These are phyloP conservation scores for Lichtheimia hyalospora DNA, from an alignment of 371 early-diverging fungal genomes.

Conservation along the genomic window DNA sequence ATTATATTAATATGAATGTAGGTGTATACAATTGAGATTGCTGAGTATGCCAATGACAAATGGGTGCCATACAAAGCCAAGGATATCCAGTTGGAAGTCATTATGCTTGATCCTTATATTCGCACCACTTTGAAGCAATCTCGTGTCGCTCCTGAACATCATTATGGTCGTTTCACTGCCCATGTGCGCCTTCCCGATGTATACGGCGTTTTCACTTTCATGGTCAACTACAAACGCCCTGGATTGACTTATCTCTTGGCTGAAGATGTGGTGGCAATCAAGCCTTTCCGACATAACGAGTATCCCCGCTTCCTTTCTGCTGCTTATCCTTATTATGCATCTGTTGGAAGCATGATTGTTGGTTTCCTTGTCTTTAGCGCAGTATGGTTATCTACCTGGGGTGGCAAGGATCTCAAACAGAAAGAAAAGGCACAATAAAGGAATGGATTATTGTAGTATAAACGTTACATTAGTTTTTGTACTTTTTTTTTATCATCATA, in stretches of 20 bases:
- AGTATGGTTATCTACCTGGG: slow-evolving; percentile 72
- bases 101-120: slow-evolving; percentile 97
- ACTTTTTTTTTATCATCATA: too few relatives aligned
- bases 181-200: slow-evolving; percentile 85
- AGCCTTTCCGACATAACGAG: slow-evolving; percentile 93
- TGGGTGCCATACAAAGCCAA: slow-evolving; percentile 82
- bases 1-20: slow-evolving; percentile 17
- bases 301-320: slow-evolving; percentile 89
- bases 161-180: slow-evolving; percentile 50
- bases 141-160: slow-evolving; percentile 19
- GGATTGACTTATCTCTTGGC: slow-evolving; percentile 76
- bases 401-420: slow-evolving; percentile 13
- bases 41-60: slow-evolving; percentile 71
- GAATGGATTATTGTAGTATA: too few relatives aligned
- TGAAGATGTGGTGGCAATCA: slow-evolving; percentile 78
- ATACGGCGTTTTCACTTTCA: slow-evolving; percentile 95
- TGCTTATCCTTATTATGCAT: slow-evolving; percentile 94
- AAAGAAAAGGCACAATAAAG: slow-evolving; percentile 20
- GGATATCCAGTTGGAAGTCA: slow-evolving; percentile 87
- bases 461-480: too few relatives aligned
- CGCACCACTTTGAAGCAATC: slow-evolving; percentile 73
- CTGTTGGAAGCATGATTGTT: slow-evolving; percentile 77
- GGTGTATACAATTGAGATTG: slow-evolving; percentile 78
- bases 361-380: slow-evolving; percentile 84
- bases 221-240: slow-evolving; percentile 85